Evolutionary conservation across 2,329 filamentous ascomycete genomes (phyloP), one percentile per base, ranked within the genome.

Genomic region (Ramichloridium luteum): DNA sequence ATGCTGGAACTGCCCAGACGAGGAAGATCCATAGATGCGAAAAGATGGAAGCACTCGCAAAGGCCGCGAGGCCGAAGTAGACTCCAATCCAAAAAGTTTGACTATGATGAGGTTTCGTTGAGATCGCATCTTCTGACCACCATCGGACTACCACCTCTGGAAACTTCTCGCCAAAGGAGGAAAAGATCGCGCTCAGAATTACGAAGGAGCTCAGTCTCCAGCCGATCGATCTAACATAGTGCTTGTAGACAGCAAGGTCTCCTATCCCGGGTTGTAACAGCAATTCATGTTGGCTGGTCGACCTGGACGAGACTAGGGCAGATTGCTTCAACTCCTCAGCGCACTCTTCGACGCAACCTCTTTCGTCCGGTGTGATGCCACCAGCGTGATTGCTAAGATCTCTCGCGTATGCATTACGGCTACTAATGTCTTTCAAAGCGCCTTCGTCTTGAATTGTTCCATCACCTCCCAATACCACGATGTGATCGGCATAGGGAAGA

Each of bases 131-230:
- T 30, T 61, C 55, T 0, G 63, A 56, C 65, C 61, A 69, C 48
- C 61, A 61, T 35, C 65, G 59, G 5, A 68, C 53, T 65, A 65
- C 68, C 3, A 68, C 45, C 14, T 35, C 32, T 9, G 41, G 59
- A 25, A 62, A 57, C 28, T 53, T 50, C 34, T 59, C 57, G 10
- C 55, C 46, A 16, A 62, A 41, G 6, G 55, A 47, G 34, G 60
- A 64, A 5, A 53, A 26, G 4, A 44, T 30, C 12, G 44, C 41
- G 29, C 41, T 42, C 13, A 49, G 16, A 12, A 49, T 35, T 25
- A 53, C 41, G 3, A 52, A 9, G 45, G 52, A 27, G 1, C 54
- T 49, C 2, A 54, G 47, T 4, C 52, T 36, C 32, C 30, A 37
- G 17, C 41, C 41, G 6, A 50, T 43, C 2, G 38, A 42, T 13